These are phyloP conservation scores for Acephala macrosclerotiorum DNA, from an alignment of 2,329 filamentous ascomycete genomes.

Conservation along the genomic window DNA sequence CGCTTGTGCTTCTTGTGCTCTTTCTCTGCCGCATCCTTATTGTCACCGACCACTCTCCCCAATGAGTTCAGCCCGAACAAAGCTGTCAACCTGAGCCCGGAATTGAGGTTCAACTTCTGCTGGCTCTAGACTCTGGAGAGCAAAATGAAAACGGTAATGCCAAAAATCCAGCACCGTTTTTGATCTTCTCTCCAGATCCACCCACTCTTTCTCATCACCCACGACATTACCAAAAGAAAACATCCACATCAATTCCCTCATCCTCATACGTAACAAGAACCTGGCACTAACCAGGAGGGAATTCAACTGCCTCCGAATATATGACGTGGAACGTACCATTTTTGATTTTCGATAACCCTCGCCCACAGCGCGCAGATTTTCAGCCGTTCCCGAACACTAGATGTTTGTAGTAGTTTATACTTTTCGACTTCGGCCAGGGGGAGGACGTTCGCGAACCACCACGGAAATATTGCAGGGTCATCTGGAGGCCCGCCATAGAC, in stretches of 20 bases:
- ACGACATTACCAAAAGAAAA: neutral
- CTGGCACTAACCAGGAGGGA: conserved; percentile 2
- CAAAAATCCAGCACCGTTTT: neutral
- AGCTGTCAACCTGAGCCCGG: neutral
- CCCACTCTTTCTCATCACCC: neutral
- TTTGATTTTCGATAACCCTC: conserved; percentile 51
- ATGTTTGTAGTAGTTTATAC: conserved; percentile 75
- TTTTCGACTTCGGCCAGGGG: conserved; percentile 82
- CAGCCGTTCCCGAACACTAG: conserved; percentile 79
- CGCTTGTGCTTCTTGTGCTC: neutral
- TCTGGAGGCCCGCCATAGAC: conserved; percentile 79
- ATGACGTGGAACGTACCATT: conserved; percentile 31
- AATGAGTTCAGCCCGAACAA: neutral
- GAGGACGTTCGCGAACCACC: conserved; percentile 88
- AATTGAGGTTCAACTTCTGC: neutral
- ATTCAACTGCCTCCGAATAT: neutral
- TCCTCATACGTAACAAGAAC: conserved; percentile 14
- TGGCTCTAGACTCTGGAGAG: too few species aligned
- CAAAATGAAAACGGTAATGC: neutral
- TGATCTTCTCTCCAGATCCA: neutral
- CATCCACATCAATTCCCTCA: conserved; percentile 3
- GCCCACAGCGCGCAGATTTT: conserved; percentile 88
- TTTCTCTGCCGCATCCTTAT: neutral
- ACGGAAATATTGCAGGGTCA: conserved; percentile 81
- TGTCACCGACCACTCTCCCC: neutral